Percentiles rank a stretch among this genome's conserved stretches.
phyloP scores from a whole-genome alignment of 768 basidiomycete genomes.

The Suillus fuscotomentosus region DNA sequence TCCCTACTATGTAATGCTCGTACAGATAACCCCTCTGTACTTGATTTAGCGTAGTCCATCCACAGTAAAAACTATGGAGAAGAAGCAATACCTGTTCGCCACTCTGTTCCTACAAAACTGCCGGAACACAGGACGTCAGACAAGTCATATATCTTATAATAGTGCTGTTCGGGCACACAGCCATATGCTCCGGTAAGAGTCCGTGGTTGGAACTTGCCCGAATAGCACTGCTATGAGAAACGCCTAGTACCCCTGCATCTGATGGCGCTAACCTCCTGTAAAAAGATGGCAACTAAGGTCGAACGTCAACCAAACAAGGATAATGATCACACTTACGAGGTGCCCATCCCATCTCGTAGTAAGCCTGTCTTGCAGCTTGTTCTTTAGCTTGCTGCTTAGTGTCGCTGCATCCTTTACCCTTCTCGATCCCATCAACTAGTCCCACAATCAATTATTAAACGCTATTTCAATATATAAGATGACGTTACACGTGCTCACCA shows the following conservation, averaged over 20 bases:
- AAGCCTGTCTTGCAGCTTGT: conserved; percentile 70
- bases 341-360: conserved; percentile 76
- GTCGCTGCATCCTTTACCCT: conserved; percentile 61
- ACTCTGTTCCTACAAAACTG: neutral
- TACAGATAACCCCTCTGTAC: neutral
- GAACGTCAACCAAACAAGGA: neutral
- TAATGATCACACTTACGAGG: conserved; percentile 29
- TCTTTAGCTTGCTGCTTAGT: conserved; percentile 80
- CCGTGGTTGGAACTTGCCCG: conserved; percentile 9
- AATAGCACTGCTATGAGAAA: conserved; percentile 11
- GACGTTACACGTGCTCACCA: conserved; percentile 44
- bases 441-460: conserved; percentile 5
- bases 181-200: conserved; percentile 9
- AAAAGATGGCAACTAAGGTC: neutral
- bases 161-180: conserved; percentile 12
- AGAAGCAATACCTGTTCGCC: neutral
- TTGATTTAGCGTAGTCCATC: neutral
- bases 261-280: conserved; percentile 2
- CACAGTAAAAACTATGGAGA: neutral
- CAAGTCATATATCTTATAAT: conserved; percentile 6
- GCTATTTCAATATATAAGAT: neutral
- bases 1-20: neutral
- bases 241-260: neutral
- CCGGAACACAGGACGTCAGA: neutral
- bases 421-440: conserved; percentile 67